Conservation (phyloP, 2,329 filamentous ascomycete genomes). For the Fusarium sterilihyphosum region DNA sequence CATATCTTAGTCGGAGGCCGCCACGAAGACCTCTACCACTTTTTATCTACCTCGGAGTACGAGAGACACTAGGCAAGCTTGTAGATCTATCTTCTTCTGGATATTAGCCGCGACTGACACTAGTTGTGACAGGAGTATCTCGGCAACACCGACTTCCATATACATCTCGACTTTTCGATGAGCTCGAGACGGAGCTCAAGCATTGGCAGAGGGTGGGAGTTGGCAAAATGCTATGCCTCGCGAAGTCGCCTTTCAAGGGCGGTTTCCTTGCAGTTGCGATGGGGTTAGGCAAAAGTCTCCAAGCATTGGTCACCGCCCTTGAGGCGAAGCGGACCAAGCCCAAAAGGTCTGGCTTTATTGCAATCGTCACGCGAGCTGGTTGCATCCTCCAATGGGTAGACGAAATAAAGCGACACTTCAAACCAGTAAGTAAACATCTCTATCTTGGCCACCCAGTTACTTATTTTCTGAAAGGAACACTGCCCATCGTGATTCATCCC, state of each 20-base stretch:
- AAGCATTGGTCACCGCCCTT: neutral
- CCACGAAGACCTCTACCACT: neutral
- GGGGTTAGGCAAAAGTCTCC: neutral
- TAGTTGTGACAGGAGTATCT: neutral
- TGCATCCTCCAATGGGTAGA: neutral
- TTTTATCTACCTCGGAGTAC: neutral
- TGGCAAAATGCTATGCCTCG: neutral
- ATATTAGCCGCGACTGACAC: neutral
- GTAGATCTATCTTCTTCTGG: neutral
- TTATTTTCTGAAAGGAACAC: neutral
- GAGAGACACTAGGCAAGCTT: neutral
- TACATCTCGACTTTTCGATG: neutral
- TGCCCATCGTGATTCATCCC: neutral
- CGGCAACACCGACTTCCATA: neutral
- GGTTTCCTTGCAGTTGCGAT: neutral
- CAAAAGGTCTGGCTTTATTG: neutral
- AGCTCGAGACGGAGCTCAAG: neutral
- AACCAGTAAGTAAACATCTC: neutral
- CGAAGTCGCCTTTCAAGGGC: neutral
- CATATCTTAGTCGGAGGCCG: neutral
- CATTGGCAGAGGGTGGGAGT: neutral
- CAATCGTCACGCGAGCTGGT: neutral
- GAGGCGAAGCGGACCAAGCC: neutral
- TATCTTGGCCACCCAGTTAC: neutral
- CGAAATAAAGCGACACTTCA: neutral